A percentile compares a stretch with the other conserved stretches of the same genome.
These are phyloP conservation scores for Kuraishia floccosa DNA, from an alignment of 805 yeast genomes.

Conservation along the genomic window DNA sequence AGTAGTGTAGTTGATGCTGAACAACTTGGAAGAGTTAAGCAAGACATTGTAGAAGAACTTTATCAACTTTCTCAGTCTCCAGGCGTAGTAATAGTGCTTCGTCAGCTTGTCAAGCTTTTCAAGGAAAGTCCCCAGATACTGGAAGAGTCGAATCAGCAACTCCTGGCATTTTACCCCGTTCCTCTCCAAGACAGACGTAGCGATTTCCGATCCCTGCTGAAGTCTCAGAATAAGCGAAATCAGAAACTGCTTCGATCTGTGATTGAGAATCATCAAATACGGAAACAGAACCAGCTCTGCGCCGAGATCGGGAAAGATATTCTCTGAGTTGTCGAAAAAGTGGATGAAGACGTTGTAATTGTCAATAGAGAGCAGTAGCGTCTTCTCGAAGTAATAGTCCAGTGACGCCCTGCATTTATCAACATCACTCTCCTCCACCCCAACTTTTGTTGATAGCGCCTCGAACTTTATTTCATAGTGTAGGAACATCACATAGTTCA, in stretches of 20 bases:
- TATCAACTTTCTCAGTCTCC: slow-evolving; percentile 30
- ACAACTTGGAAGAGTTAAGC: slow-evolving; percentile 20
- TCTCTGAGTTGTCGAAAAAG: slow-evolving; percentile 14
- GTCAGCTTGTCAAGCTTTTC: slow-evolving; percentile 23
- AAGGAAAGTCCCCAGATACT: slow-evolving; percentile 20
- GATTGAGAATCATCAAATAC: slow-evolving; percentile 37
- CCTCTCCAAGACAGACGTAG: slow-evolving; percentile 18
- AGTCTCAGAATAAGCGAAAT: slow-evolving; percentile 42
- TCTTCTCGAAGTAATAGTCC: slow-evolving; percentile 21
- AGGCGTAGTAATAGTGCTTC: slow-evolving; percentile 30
- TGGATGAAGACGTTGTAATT: slow-evolving; percentile 23
- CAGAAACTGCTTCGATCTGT: slow-evolving; percentile 44
- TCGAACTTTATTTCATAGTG: slow-evolving; percentile 24
- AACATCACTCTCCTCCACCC: slow-evolving; percentile 11
- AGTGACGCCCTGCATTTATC: slow-evolving; percentile 18
- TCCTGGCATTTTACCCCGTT: slow-evolving; percentile 23
- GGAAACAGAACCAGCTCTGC: slow-evolving; percentile 39
- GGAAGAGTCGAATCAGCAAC: slow-evolving; percentile 18
- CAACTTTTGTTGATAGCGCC: slow-evolving; percentile 4
- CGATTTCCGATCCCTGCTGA: slow-evolving; percentile 22
- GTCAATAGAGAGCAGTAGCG: slow-evolving; percentile 22
- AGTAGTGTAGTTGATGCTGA: slow-evolving; percentile 17
- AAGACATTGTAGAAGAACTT: slow-evolving; percentile 23
- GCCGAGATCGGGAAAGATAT: slow-evolving; percentile 21
- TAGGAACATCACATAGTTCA: slow-evolving; percentile 33